Conservation (phyloP, 768 basidiomycete genomes). For the Agaricus sinodeliciosus region DNA sequence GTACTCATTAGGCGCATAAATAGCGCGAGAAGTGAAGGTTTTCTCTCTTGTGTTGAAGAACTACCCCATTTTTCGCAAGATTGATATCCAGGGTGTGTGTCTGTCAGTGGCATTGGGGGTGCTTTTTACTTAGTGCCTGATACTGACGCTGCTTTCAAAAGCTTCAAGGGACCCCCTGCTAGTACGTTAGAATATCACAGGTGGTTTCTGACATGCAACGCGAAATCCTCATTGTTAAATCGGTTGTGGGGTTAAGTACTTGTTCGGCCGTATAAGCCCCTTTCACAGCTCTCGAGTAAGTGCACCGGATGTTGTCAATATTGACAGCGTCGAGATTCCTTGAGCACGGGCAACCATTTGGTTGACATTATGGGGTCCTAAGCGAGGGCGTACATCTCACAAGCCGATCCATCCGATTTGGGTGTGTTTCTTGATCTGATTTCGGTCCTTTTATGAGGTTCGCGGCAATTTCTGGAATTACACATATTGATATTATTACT, state of each 20-base stretch:
- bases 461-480: constrained; percentile 4
- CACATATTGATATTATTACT: constrained; percentile 1
- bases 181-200: not conserved
- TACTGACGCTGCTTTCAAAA: not conserved
- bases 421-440: not conserved
- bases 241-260: not conserved
- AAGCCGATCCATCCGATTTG: not conserved
- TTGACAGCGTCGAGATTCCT: too few relatives aligned
- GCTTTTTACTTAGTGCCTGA: not conserved
- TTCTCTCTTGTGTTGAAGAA: not conserved
- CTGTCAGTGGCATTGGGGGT: constrained; percentile 5
- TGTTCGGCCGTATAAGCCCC: not conserved
- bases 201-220: constrained; percentile 1
- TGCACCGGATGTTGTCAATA: too few relatives aligned
- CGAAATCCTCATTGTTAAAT: constrained; percentile 8
- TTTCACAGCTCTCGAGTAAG: not conserved
- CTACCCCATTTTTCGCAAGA: not conserved
- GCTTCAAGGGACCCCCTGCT: constrained; percentile 4
- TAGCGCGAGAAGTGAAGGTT: not conserved
- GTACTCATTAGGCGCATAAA: too few relatives aligned
- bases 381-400: too few relatives aligned
- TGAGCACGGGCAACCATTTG: too few relatives aligned
- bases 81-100: not conserved
- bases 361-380: too few relatives aligned
- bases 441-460: constrained; percentile 3